Conservation (phyloP, 2,329 filamentous ascomycete species). For the Nakataea oryzae region DNA sequence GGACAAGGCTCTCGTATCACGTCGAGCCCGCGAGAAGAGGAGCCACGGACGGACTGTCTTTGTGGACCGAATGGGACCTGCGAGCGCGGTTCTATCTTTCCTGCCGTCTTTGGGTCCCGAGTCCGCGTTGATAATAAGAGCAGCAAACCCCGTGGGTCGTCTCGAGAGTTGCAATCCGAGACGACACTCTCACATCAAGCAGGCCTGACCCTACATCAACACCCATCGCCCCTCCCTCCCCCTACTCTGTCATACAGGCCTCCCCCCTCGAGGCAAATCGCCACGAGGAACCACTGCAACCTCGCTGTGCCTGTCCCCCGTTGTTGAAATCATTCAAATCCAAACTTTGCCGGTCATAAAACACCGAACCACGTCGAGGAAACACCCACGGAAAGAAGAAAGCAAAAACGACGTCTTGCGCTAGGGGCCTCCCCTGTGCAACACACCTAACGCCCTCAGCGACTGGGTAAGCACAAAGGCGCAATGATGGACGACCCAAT, state of each 20-base stretch:
- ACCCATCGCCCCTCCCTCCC: background rate
- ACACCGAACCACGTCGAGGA: background rate
- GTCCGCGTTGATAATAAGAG: background rate
- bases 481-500: constrained; percentile 11
- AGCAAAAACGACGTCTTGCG: background rate
- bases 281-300: background rate
- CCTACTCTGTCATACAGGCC: background rate
- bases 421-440: background rate
- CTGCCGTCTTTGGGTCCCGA: background rate
- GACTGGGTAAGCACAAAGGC: background rate
- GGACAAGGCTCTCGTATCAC: background rate
- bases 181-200: background rate
- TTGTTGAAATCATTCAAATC: background rate
- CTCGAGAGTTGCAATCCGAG: background rate
- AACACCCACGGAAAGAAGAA: background rate
- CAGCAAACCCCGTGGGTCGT: background rate
- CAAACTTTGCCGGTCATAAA: background rate
- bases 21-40: background rate
- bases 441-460: background rate
- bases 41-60: background rate
- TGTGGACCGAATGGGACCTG: background rate
- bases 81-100: background rate
- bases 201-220: background rate
- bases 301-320: background rate
- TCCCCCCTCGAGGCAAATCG: background rate